Conservation (phyloP, 768 basidiomycete genomes). For the Tricholoma furcatifolium region DNA sequence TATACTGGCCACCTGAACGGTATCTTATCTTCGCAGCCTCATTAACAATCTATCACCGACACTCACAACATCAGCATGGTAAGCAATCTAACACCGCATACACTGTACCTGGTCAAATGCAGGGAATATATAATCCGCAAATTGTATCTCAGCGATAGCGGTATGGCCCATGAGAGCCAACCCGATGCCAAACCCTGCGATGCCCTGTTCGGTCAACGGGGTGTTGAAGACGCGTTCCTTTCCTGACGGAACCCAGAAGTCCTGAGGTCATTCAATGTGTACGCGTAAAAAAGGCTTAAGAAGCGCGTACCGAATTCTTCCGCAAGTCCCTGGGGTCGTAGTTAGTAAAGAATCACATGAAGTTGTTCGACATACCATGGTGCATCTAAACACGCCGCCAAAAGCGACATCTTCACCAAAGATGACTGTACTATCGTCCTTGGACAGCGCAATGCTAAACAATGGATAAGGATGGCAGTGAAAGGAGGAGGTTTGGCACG, state of each 20-base stretch:
- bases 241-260: constrained; percentile 41
- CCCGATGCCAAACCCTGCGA: constrained; percentile 93
- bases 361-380: constrained; percentile 61
- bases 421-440: constrained; percentile 85
- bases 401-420: constrained; percentile 94
- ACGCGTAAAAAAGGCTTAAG: not conserved
- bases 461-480: not conserved
- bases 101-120: constrained; percentile 84
- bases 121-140: constrained; percentile 89
- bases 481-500: constrained; percentile 7
- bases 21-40: constrained; percentile 94
- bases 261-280: not conserved
- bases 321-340: constrained; percentile 64
- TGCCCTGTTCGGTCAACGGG: constrained; percentile 89
- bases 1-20: constrained; percentile 81
- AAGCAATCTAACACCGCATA: not conserved
- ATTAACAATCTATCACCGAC: constrained; percentile 84
- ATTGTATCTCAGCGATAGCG: constrained; percentile 92
- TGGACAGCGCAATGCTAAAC: constrained; percentile 72
- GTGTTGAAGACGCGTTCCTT: constrained; percentile 95
- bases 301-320: constrained; percentile 80
- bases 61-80: not conserved
- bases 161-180: constrained; percentile 92
- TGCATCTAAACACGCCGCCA: constrained; percentile 93
- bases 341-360: not conserved